A percentile compares a stretch with the other conserved stretches of the same genome.
Evolutionary conservation across 2,329 filamentous ascomycete species (phyloP).

Genomic region (Fusarium sp.): DNA sequence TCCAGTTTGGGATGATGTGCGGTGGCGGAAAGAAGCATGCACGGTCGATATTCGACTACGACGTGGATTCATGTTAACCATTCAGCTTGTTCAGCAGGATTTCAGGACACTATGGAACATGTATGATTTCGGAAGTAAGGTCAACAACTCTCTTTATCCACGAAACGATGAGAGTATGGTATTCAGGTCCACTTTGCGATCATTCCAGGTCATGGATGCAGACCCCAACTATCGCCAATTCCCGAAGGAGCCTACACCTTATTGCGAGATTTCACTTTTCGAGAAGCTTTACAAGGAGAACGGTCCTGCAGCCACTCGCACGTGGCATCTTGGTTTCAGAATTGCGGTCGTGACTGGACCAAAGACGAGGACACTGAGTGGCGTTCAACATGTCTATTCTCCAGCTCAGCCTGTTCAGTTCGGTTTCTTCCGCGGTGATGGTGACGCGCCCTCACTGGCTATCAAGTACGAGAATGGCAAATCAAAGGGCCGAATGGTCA

Average conservation of each 20-base stretch:
- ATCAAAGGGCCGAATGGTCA: constrained; percentile 77
- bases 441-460: constrained; percentile 76
- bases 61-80: constrained; percentile 78
- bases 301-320: constrained; percentile 79
- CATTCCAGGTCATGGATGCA: constrained; percentile 85
- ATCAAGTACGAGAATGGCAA: constrained; percentile 77
- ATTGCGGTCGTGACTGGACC: constrained; percentile 83
- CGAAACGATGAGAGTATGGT: constrained; percentile 77
- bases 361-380: constrained; percentile 81
- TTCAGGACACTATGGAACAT: constrained; percentile 85
- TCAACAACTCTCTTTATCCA: constrained; percentile 78
- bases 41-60: constrained; percentile 78
- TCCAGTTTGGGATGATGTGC: constrained; percentile 83
- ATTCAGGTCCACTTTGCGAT: constrained; percentile 76
- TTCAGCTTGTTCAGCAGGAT: constrained; percentile 81
- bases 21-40: constrained; percentile 78
- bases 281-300: constrained; percentile 76
- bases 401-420: constrained; percentile 79
- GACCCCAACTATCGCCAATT: constrained; percentile 78
- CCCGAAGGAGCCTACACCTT: constrained; percentile 77
- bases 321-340: constrained; percentile 82
- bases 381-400: constrained; percentile 77
- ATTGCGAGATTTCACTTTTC: constrained; percentile 81
- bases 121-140: constrained; percentile 84
- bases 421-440: constrained; percentile 79